These are phyloP conservation scores for Cymbidium sinense DNA, from an alignment of 106 monocot genomes.

Conservation along the genomic window DNA sequence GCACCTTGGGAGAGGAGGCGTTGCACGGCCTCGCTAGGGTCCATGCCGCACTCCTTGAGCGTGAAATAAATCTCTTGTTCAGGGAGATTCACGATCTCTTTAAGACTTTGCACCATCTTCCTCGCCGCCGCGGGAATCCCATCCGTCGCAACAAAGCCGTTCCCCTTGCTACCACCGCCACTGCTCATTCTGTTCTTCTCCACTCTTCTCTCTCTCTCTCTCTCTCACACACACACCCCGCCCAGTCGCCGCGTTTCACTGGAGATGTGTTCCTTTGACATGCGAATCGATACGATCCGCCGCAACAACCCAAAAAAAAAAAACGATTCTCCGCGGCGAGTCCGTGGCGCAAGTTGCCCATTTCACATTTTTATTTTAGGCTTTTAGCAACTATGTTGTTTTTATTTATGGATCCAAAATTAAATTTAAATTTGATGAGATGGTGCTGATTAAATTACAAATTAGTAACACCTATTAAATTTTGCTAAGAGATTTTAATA, in stretches of 20 bases:
- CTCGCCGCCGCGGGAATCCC: slow-evolving; percentile 14
- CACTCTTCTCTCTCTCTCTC: not conserved
- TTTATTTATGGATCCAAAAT: no score
- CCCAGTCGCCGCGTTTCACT: not conserved
- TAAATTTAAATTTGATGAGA: no score
- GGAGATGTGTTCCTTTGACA: no score
- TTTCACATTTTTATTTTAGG: no score
- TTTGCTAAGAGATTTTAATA: no score
- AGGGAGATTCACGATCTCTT: slow-evolving; percentile 20
- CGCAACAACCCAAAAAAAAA: no score
- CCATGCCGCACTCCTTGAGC: slow-evolving; percentile 26
- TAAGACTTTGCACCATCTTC: slow-evolving; percentile 21
- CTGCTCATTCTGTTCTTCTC: not conserved
- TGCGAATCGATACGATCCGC: no score
- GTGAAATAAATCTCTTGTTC: slow-evolving; percentile 19
- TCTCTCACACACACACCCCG: not conserved
- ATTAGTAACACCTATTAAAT: no score
- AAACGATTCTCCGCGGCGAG: no score
- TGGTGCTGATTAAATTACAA: no score
- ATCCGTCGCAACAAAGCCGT: not conserved
- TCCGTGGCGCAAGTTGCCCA: no score
- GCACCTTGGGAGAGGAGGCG: slow-evolving; percentile 20
- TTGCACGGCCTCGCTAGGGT: slow-evolving; percentile 20
- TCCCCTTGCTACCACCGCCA: not conserved
- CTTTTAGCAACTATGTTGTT: no score